Base-by-base conservation (phyloP, 2,329 filamentous ascomycete species). In the Hymenoscyphus fraxineus region DNA sequence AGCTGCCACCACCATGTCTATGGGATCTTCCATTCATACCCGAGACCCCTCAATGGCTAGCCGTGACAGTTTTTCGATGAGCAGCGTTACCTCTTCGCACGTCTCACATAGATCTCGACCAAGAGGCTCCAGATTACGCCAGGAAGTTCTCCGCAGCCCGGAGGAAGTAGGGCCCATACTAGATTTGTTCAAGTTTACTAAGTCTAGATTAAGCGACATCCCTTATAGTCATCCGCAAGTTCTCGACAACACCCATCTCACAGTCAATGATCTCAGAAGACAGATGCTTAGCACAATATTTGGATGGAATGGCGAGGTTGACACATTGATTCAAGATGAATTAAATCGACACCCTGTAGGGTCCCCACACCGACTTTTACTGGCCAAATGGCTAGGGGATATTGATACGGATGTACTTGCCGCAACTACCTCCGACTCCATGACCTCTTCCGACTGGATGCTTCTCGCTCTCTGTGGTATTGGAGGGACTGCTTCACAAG, bases 361-460 rank as follows among this genome's bases (percentile, higher is more conserved):
- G 6, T 94, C 92, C 5, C 85, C 91, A 1, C 90, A 87, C 67
- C 87, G 90, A 13, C 91, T 98, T 60, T 83, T 98, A 47, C 83
- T 99, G 4, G 85, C 92, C 1, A 96, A 96, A 77, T 99, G 95
- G 95, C 84, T 99, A 0, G 93, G 93, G 15, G 91, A 97, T 67
- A 86, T 92, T 44, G 88, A 92, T 65, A 84, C 89, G 0, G 92
- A 97, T 72, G 84, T 92, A 51, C 91, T 97, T 85, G 84, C 88
- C 12, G 84, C 88, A 12, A 87, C 91, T 2, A 91, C 87, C 55
- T 90, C 92, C 0, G 88, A 94, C 69, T 89, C 91, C n/a, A 93
- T 95, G 84, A 94, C 92, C 10, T 92, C 91, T 2, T 91, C 92
- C 0, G 95, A 98, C 77, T 99, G 95, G 95, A 97, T 99, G 92